These are phyloP conservation scores for Setaria viridis DNA, from an alignment of 202 grass and related monocot genomes.

Conservation along the genomic window DNA sequence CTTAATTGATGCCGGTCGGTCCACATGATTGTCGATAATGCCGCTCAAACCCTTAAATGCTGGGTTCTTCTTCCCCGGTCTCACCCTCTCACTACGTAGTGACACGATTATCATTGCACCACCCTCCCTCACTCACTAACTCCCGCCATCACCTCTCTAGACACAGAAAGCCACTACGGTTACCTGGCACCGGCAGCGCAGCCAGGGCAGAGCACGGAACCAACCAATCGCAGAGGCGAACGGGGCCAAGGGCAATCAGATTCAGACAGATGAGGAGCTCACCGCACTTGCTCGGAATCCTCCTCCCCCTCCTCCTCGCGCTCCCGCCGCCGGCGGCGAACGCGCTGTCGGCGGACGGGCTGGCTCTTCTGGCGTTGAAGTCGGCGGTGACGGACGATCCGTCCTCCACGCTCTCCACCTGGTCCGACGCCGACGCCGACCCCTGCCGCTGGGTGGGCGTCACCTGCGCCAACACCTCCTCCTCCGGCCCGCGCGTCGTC, in stretches of 20 bases:
- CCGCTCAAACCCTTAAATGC: conserved; percentile 37
- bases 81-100: not conserved
- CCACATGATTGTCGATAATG: not conserved
- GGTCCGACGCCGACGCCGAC: conserved; percentile 63
- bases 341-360: conserved; percentile 64
- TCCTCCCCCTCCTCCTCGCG: conserved; percentile 11
- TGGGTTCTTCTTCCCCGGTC: conserved; percentile 4
- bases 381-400: conserved; percentile 77
- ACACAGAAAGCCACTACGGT: not conserved
- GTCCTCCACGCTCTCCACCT: conserved; percentile 38
- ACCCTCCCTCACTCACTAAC: not conserved
- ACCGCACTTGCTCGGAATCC: conserved; percentile 5
- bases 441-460: conserved; percentile 81
- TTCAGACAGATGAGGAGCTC: conserved; percentile 44
- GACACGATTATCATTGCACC: conserved; percentile 33
- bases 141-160: no score
- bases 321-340: not conserved
- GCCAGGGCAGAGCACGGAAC: not conserved
- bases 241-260: not conserved
- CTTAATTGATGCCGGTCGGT: not conserved
- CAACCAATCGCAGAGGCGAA: not conserved
- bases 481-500: conserved; percentile 54
- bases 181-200: not conserved
- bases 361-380: conserved; percentile 84
- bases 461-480: conserved; percentile 62